Evolutionary conservation across 2,329 filamentous ascomycete species (phyloP), one percentile per base, ranked within the genome.

Genomic region (Fusarium sp.): DNA sequence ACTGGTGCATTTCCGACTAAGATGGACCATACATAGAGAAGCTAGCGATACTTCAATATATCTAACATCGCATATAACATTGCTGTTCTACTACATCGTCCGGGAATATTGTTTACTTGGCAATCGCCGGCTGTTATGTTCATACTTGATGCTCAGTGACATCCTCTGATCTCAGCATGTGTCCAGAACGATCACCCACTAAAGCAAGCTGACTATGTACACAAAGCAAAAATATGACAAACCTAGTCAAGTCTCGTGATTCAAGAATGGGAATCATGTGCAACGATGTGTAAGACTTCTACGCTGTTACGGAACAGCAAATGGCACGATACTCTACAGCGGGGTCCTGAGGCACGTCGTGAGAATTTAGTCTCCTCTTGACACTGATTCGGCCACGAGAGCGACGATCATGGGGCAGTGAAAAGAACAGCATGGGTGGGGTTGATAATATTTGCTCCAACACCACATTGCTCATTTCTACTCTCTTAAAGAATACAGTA

Each of bases 301-400:
- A 27, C 12, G 12, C n/a, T 20, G 13, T 14, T 17, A n/a, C 2
- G 10, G 4, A 17, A 2, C 22, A n/a, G 14, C 22, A 38, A 53
- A 53, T n/a, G 15, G 14, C 49, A 53, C 10, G 18, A 39, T 27
- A 13, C 18, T n/a, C 47, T 25, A 1, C n/a, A 15, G 33, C 6
- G 18, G 22, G 18, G 6, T 39, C 1, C 4, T 17, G 18, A 39
- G 18, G 18, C 33, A n/a, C 7, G 31, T 14, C 4, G 56, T 60
- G 14, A 60, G 56, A 56, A 56, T 55, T 60, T 56, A 60, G 56
- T n/a, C 36, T 54, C 20, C 8, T 17, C 17, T 59, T 20, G 14
- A 14, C 36, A 29, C 29, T 17, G 4, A 39, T 39, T 53, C 14
- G 33, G 27, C 22, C n/a, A n/a, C 25, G 27, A n/a, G 38, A 53